A percentile compares a stretch with the other conserved stretches of the same genome.
These are phyloP conservation scores for Colletotrichum sidae DNA, from an alignment of 2,329 filamentous ascomycete species.

Conservation along the genomic window DNA sequence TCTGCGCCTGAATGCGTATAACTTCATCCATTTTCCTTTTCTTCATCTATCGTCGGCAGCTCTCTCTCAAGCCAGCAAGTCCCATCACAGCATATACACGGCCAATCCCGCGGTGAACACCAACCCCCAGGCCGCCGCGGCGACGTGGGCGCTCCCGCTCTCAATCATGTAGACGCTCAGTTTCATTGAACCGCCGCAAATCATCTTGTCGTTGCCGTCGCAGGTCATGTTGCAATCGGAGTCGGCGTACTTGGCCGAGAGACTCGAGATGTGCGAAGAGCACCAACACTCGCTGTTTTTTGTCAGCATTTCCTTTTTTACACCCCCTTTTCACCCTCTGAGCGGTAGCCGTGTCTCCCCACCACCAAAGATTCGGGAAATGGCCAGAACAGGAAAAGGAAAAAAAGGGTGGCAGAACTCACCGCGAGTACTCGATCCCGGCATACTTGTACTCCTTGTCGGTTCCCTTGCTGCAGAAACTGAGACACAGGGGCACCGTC, in stretches of 20 bases:
- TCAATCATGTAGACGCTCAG: conserved; percentile 55
- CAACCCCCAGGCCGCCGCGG: conserved; percentile 12
- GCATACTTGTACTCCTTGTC: conserved; percentile 59
- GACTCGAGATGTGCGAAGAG: conserved; percentile 58
- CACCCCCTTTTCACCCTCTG: no score
- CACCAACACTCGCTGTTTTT: conserved; percentile 69
- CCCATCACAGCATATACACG: background rate
- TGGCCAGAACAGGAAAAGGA: background rate
- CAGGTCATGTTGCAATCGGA: conserved; percentile 63
- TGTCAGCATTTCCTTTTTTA: no score
- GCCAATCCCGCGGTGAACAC: conserved; percentile 2
- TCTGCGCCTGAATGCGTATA: background rate
- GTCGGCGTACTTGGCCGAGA: conserved; percentile 60
- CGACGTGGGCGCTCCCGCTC: conserved; percentile 8
- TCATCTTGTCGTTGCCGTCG: conserved; percentile 61
- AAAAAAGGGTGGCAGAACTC: conserved; percentile 30
- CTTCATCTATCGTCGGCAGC: no score
- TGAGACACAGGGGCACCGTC: conserved; percentile 64
- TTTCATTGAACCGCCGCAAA: conserved; percentile 66
- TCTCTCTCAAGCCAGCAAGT: no score
- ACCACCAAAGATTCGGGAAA: no score
- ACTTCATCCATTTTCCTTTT: no score
- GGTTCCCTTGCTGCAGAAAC: conserved; percentile 58
- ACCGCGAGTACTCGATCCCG: conserved; percentile 66
- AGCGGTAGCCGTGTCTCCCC: no score